Evolutionary conservation across 495 filamentous ascomycete species (phyloP), one percentile per base, ranked within the genome.

Genomic region (Penicillium verhagenii): DNA sequence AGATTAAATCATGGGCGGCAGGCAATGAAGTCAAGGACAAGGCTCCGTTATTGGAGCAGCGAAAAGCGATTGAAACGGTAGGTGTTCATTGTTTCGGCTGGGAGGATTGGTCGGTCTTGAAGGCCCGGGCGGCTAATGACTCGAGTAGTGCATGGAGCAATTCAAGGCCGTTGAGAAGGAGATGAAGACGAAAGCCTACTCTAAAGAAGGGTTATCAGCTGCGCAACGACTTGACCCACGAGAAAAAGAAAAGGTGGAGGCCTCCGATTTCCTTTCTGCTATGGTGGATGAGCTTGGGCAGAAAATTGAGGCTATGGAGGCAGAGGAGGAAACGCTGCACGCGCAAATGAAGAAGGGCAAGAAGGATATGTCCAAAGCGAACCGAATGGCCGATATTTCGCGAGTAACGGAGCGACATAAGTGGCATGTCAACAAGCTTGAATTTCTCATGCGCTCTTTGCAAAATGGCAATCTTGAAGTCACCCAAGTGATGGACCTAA

Each of bases 121-220:
- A 45, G 14, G 42, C 2, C 14, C 42, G 4, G 23, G 42, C 23
- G 42, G 40, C 54, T 42, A 47, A 50, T 25, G 21, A 39, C n/a
- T 39, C 39, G 20, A 58, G 63, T 74, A 97, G 95, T 91, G 96
- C 86, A 98, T 98, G 94, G 94, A 98, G 74, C 90, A 89, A 63
- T 98, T 98, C 83, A 98, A 98, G 79, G 92, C 91, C 21, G 94
- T 98, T n/a, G 94, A 98, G 75, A 98, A 98, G 78, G 94, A 96
- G 70, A 97, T 98, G 93, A 98, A 98, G 77, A 98, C 94, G 44
- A 98, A 98, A 73, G 93, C 94, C 53, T 98, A 96, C 71, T 97
- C 95, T 35, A 97, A 98, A 80, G 95, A 97, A 73, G 94, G 94
- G 31, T 74, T 98, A 42, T 90, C 87, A 39, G 87, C 91, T 43